A percentile compares a stretch with the other conserved stretches of the same genome.
phyloP scores from a whole-genome alignment of 73 alveolate genomes.

The Diophrys sp. region DNA sequence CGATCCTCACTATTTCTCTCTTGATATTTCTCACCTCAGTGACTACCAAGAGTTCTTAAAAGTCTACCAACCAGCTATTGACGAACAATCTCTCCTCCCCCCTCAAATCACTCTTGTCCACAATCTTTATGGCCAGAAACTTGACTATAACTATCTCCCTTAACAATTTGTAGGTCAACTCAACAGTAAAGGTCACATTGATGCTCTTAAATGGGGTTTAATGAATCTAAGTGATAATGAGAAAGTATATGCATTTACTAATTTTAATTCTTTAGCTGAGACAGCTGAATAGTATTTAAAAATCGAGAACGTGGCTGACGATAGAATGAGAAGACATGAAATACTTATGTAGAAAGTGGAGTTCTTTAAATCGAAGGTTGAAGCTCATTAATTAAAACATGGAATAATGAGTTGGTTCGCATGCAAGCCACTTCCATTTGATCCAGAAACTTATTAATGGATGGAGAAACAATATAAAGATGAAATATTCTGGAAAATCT shows the following conservation, averaged over 20 bases:
- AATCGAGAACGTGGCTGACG: conserved; percentile 2
- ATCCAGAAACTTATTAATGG: conserved; percentile 3
- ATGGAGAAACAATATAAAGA: conserved; percentile 25
- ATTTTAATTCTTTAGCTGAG: conserved; percentile 12
- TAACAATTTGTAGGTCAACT: conserved; percentile 7
- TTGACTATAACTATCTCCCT: conserved; percentile 1
- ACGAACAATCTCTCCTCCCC: conserved; percentile 49
- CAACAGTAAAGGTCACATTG: conserved; percentile 32
- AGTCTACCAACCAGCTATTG: conserved; percentile 33
- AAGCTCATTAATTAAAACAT: conserved; percentile 44
- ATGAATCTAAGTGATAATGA: conserved; percentile 34
- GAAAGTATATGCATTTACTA: conserved; percentile 34
- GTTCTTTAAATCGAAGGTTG: conserved; percentile 18
- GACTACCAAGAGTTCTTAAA: conserved; percentile 28
- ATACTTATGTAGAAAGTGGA: conserved; percentile 10
- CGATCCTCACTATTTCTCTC: conserved; percentile 16
- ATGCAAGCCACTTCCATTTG: conserved; percentile 25
- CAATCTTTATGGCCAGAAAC: conserved; percentile 18
- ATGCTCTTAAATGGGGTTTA: conserved; percentile 15
- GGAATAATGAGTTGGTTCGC: conserved; percentile 52
- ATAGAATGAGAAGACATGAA: conserved; percentile 4
- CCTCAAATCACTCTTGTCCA: conserved; percentile 25
- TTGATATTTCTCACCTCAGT: conserved; percentile 10
- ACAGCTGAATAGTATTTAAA: conserved; percentile 31
- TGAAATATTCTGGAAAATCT: conserved; percentile 43